These are phyloP conservation scores for Lasiosphaeriaceae sp. DNA, from an alignment of 495 filamentous ascomycete genomes.

Conservation along the genomic window DNA sequence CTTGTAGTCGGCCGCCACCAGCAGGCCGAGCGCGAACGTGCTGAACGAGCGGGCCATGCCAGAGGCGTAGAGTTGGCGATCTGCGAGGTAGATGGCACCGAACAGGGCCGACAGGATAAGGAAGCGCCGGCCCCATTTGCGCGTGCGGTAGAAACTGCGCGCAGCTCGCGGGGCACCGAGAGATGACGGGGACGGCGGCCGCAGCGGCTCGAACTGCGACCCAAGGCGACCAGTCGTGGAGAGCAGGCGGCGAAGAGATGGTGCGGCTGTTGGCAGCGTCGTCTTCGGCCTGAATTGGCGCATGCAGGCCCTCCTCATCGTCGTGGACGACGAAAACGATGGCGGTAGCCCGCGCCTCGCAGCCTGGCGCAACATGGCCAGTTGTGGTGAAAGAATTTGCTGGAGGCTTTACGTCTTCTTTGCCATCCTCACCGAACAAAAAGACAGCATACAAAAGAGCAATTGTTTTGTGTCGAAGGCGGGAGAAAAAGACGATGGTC, in stretches of 20 bases:
- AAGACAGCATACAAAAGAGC: neutral
- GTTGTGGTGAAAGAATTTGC: neutral
- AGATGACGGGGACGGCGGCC: conserved; percentile 74
- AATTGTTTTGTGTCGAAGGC: no score
- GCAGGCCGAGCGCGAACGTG: conserved; percentile 73
- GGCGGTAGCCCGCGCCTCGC: neutral
- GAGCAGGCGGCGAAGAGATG: neutral
- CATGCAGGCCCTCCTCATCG: neutral
- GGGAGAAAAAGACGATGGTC: no score
- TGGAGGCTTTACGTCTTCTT: neutral
- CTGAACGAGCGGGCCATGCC: conserved; percentile 73
- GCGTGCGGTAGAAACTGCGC: conserved; percentile 59
- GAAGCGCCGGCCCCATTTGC: conserved; percentile 73
- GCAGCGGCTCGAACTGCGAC: conserved; percentile 60
- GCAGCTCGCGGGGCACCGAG: conserved; percentile 69
- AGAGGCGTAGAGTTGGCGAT: conserved; percentile 71
- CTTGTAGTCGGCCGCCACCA: conserved; percentile 91
- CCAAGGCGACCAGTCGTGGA: neutral
- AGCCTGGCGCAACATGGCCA: neutral
- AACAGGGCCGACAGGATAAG: conserved; percentile 56
- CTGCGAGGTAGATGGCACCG: conserved; percentile 61
- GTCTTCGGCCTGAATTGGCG: neutral
- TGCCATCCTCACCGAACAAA: neutral
- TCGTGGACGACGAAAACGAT: neutral
- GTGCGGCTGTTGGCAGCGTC: neutral